Conservation (phyloP, 2,329 filamentous ascomycete genomes). For the Canariomyces notabilis region DNA sequence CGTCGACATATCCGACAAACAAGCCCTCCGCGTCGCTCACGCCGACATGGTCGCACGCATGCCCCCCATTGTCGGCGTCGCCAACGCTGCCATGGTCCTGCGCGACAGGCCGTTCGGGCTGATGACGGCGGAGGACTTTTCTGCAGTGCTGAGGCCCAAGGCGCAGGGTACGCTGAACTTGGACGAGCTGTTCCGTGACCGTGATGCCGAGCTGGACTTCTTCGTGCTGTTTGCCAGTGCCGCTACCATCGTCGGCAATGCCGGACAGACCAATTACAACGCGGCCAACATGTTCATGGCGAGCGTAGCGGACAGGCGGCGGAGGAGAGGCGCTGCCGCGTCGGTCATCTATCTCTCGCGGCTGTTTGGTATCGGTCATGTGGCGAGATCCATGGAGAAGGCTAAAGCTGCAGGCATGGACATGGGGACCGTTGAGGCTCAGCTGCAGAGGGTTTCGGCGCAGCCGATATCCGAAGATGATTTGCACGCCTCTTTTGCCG, state of each 20-base stretch:
- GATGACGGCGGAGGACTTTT: slow-evolving; percentile 23
- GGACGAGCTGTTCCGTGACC: slow-evolving; percentile 27
- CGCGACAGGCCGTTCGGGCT: slow-evolving; percentile 25
- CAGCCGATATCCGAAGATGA: slow-evolving; percentile 8
- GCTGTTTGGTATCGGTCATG: no score
- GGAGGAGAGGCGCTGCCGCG: slow-evolving; percentile 11
- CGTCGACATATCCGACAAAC: slow-evolving; percentile 22
- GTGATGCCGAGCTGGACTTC: slow-evolving; percentile 30
- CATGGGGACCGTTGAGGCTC: slow-evolving; percentile 10
- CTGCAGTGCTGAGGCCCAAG: slow-evolving; percentile 29
- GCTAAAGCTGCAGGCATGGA: no score
- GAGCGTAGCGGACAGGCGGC: slow-evolving; percentile 28
- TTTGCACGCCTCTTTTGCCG: slow-evolving; percentile 10
- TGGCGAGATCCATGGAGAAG: no score
- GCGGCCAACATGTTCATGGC: slow-evolving; percentile 34
- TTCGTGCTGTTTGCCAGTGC: slow-evolving; percentile 21
- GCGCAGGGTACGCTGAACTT: slow-evolving; percentile 29
- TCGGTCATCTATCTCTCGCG: slow-evolving; percentile 16
- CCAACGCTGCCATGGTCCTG: slow-evolving; percentile 36
- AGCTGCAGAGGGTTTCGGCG: not conserved
- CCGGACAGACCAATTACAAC: slow-evolving; percentile 13
- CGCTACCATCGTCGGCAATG: slow-evolving; percentile 1
- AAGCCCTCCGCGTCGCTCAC: not conserved
- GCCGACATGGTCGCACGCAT: not conserved
- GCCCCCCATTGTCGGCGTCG: slow-evolving; percentile 34